Evolutionary conservation across 1,284 basidiomycete species (phyloP).

Genomic region (Papiliotrema laurentii): DNA sequence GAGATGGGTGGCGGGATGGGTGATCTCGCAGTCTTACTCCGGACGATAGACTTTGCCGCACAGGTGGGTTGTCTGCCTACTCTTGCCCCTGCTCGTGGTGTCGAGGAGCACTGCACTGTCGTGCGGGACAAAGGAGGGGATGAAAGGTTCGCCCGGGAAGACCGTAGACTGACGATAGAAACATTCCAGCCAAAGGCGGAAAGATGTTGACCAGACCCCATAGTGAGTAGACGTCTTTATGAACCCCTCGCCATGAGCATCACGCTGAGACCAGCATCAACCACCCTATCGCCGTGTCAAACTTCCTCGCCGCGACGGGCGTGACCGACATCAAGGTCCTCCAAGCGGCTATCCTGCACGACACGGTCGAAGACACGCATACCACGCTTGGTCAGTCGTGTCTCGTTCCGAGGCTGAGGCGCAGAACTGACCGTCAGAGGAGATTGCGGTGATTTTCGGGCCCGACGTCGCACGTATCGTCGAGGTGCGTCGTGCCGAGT

Average conservation of each 20-base stretch:
- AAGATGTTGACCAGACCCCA: conserved; percentile 46
- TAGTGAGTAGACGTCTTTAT: conserved; percentile 27
- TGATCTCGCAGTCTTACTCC: conserved; percentile 28
- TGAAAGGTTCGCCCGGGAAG: too few relatives aligned
- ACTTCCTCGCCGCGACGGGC: conserved; percentile 41
- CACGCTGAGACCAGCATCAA: conserved; percentile 32
- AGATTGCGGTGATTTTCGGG: conserved; percentile 41
- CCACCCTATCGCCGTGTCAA: conserved; percentile 46
- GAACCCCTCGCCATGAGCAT: neutral
- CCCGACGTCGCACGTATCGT: conserved; percentile 45
- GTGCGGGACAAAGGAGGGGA: neutral
- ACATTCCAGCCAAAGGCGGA: conserved; percentile 47
- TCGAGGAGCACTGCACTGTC: neutral
- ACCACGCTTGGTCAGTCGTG: conserved; percentile 38
- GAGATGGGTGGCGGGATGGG: conserved; percentile 8
- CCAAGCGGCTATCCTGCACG: conserved; percentile 49
- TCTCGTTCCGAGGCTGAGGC: neutral
- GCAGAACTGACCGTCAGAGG: conserved; percentile 20
- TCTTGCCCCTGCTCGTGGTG: neutral
- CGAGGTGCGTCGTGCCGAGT: conserved; percentile 18
- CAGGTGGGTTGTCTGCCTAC: conserved; percentile 31
- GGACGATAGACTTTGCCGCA: conserved; percentile 46
- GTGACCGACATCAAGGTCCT: conserved; percentile 40
- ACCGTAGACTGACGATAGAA: conserved; percentile 23
- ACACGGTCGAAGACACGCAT: conserved; percentile 50